Evolutionary conservation across 306 rosid species (phyloP).

Genomic region (Rosa lucieae): DNA sequence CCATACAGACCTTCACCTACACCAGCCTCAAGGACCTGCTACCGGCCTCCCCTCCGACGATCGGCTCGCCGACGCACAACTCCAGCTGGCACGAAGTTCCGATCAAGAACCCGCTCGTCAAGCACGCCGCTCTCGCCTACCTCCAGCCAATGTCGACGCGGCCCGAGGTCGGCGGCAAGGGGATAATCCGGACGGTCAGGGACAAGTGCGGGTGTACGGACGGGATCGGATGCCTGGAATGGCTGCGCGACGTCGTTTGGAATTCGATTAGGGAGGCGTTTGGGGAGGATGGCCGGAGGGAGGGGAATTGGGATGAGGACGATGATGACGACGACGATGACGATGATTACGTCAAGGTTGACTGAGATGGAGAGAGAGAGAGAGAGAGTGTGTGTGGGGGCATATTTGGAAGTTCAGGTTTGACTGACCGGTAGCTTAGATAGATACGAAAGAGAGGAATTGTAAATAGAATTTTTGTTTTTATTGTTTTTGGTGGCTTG

Average conservation of each 20-base stretch:
- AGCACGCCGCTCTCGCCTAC: constrained; percentile 72
- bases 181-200: constrained; percentile 21
- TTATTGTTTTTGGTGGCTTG: neutral
- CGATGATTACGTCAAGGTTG: constrained; percentile 26
- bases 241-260: constrained; percentile 33
- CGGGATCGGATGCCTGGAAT: constrained; percentile 37
- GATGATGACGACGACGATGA: constrained; percentile 15
- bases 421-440: constrained; percentile 43
- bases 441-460: neutral
- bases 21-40: constrained; percentile 63
- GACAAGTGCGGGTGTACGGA: constrained; percentile 24
- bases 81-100: constrained; percentile 55
- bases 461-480: constrained; percentile 6
- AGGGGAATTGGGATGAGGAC: neutral
- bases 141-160: constrained; percentile 55
- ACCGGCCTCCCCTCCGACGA: constrained; percentile 20
- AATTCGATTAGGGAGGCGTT: constrained; percentile 1
- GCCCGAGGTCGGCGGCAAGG: constrained; percentile 6
- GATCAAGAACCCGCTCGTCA: constrained; percentile 61
- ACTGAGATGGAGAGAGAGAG: neutral
- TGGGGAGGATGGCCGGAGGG: constrained; percentile 8
- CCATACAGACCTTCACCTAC: constrained; percentile 28
- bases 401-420: constrained; percentile 20
- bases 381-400: neutral
- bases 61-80: constrained; percentile 21